A percentile compares a stretch with the other conserved stretches of the same genome.
phyloP scores from a whole-genome alignment of 2,329 filamentous ascomycete genomes.

The Fusarium musae region DNA sequence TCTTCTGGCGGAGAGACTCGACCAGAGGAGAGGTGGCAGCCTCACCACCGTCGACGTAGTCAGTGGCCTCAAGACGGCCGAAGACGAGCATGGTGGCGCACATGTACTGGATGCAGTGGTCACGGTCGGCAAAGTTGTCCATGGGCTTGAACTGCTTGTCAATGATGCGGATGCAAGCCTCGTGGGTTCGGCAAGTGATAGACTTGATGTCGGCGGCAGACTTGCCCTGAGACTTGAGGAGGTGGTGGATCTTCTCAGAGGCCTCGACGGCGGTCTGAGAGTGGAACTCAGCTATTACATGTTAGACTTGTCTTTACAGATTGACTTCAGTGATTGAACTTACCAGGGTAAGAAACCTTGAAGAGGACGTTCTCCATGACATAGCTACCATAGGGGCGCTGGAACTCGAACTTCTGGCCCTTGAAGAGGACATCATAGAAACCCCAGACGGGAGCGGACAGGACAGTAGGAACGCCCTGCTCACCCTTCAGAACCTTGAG shows the following conservation, averaged over 20 bases:
- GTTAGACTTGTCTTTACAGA: conserved; percentile 19
- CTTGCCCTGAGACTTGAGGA: conserved; percentile 87
- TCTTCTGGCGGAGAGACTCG: conserved; percentile 91
- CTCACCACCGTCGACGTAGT: conserved; percentile 93
- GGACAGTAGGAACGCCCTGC: conserved; percentile 88
- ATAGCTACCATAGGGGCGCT: conserved; percentile 95
- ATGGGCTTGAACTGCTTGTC: conserved; percentile 99
- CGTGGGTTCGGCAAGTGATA: conserved; percentile 94
- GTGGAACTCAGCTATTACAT: conserved; percentile 84
- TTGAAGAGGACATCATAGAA: conserved; percentile 99
- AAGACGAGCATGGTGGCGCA: conserved; percentile 95
- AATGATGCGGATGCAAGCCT: conserved; percentile 98
- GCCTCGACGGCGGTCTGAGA: conserved; percentile 98
- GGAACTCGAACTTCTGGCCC: conserved; percentile 95
- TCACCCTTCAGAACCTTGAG: conserved; percentile 94
- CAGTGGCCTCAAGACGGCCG: conserved; percentile 89
- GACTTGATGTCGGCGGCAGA: conserved; percentile 92
- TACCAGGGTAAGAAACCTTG: conserved; percentile 98
- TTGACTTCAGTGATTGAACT: conserved; percentile 42
- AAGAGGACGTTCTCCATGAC: conserved; percentile 99
- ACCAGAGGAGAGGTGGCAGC: conserved; percentile 90
- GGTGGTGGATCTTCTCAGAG: conserved; percentile 85
- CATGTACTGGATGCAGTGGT: conserved; percentile 99
- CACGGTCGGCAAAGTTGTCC: conserved; percentile 99
- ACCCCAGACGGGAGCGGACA: conserved; percentile 93